Evolutionary conservation across 2,329 filamentous ascomycete genomes (phyloP).

Genomic region (Plenodomus biglobosus): DNA sequence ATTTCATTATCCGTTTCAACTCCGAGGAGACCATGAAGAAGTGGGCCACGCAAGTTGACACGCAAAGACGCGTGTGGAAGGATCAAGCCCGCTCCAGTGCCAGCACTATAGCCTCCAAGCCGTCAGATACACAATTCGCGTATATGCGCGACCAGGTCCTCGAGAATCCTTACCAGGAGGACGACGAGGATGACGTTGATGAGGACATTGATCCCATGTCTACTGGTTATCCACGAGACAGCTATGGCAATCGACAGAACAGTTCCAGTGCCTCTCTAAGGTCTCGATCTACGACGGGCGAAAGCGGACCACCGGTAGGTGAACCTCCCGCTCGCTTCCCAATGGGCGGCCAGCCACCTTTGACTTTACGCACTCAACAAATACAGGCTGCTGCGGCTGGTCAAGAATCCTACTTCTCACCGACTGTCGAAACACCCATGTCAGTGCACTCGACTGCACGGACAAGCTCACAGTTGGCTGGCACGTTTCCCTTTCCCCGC

Average conservation of each 20-base stretch:
- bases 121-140: constrained; percentile 71
- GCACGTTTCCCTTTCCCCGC: constrained; percentile 79
- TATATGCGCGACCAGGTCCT: constrained; percentile 74
- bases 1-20: constrained; percentile 90
- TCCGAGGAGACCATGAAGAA: constrained; percentile 93
- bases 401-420: constrained; percentile 94
- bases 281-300: constrained; percentile 73
- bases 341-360: constrained; percentile 56
- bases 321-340: constrained; percentile 72
- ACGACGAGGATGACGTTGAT: constrained; percentile 59
- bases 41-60: constrained; percentile 80
- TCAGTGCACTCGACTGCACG: constrained; percentile 59
- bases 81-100: constrained; percentile 55
- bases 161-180: constrained; percentile 78
- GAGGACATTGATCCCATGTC: constrained; percentile 47
- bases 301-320: constrained; percentile 59
- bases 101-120: constrained; percentile 52
- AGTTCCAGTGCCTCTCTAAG: constrained; percentile 74
- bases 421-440: constrained; percentile 74
- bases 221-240: constrained; percentile 44
- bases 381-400: constrained; percentile 63
- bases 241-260: constrained; percentile 64
- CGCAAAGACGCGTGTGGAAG: constrained; percentile 62
- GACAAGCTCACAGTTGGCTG: constrained; percentile 70
- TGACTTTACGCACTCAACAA: constrained; percentile 70